Percentiles rank a stretch among this genome's conserved stretches.
These are phyloP conservation scores for Catenaria anguillulae DNA, from an alignment of 371 early-diverging fungal genomes.

Conservation along the genomic window DNA sequence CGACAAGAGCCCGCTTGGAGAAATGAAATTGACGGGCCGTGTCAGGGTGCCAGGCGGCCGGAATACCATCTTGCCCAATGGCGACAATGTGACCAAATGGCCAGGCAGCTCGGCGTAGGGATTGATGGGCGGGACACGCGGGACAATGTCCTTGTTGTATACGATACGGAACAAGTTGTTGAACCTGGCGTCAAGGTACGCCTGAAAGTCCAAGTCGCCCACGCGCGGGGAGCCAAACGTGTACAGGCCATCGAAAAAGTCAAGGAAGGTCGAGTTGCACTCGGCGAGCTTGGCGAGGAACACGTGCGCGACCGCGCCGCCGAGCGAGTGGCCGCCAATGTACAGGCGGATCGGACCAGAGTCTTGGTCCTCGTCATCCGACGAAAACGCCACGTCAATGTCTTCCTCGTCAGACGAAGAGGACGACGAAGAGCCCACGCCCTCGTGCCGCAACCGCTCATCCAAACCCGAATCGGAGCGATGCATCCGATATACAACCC, in stretches of 20 bases:
- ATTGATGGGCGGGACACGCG: neutral
- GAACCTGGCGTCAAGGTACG: neutral
- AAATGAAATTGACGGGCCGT: neutral
- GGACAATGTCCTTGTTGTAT: constrained; percentile 6
- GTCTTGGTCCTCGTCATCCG: neutral
- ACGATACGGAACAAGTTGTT: neutral
- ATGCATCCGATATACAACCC: too few species aligned
- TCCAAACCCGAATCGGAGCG: too few species aligned
- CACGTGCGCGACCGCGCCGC: constrained; percentile 5
- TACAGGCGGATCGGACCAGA: neutral
- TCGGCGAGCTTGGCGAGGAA: constrained; percentile 5
- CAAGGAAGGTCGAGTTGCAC: neutral
- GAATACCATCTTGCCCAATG: neutral
- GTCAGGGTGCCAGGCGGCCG: neutral
- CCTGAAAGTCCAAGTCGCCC: neutral
- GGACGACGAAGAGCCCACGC: too few species aligned
- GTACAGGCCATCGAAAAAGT: neutral
- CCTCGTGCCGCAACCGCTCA: too few species aligned
- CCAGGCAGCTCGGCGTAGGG: constrained; percentile 1
- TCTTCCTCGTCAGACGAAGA: neutral
- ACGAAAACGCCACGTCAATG: too few species aligned
- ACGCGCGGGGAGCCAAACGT: constrained; percentile 7
- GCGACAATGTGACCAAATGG: neutral
- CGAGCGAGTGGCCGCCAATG: constrained; percentile 1
- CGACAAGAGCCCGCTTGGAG: neutral